phyloP scores from a whole-genome alignment of 495 filamentous ascomycete genomes.

The Podospora australis region DNA sequence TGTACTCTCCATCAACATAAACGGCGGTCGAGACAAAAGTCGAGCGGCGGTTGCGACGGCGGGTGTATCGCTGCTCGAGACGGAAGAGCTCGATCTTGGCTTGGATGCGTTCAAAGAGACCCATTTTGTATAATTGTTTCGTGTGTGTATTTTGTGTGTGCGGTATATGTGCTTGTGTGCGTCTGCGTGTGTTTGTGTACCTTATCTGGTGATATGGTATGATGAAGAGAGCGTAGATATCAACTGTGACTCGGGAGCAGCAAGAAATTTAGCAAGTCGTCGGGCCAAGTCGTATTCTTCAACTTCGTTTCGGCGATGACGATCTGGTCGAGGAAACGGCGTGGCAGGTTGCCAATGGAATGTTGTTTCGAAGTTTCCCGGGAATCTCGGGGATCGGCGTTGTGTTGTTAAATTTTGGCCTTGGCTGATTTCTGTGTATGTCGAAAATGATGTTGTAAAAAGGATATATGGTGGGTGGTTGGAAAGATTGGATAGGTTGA shows the following conservation, averaged over 20 bases:
- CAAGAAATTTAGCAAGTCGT: too few relatives aligned
- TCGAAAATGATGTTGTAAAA: background rate
- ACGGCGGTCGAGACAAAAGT: constrained; percentile 78
- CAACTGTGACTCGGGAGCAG: too few relatives aligned
- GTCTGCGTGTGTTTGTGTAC: background rate
- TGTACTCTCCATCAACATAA: constrained; percentile 91
- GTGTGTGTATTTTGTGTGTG: background rate
- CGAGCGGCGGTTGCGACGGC: constrained; percentile 70
- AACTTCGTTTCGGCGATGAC: too few relatives aligned
- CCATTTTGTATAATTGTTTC: constrained; percentile 24
- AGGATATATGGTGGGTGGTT: background rate
- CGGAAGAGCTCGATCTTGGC: constrained; percentile 79
- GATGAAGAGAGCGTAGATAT: too few relatives aligned
- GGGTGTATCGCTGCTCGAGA: constrained; percentile 87
- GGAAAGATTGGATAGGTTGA: background rate
- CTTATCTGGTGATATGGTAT: too few relatives aligned
- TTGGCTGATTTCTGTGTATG: background rate
- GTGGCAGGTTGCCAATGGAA: too few relatives aligned
- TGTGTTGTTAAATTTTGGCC: background rate
- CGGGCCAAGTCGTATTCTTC: too few relatives aligned
- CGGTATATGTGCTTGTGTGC: background rate
- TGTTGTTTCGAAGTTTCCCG: too few relatives aligned
- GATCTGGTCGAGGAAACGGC: too few relatives aligned
- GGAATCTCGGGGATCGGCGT: background rate
- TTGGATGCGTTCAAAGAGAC: constrained; percentile 45